Conservation (phyloP, 257 asterid species). For the Solanum verrucosum region DNA sequence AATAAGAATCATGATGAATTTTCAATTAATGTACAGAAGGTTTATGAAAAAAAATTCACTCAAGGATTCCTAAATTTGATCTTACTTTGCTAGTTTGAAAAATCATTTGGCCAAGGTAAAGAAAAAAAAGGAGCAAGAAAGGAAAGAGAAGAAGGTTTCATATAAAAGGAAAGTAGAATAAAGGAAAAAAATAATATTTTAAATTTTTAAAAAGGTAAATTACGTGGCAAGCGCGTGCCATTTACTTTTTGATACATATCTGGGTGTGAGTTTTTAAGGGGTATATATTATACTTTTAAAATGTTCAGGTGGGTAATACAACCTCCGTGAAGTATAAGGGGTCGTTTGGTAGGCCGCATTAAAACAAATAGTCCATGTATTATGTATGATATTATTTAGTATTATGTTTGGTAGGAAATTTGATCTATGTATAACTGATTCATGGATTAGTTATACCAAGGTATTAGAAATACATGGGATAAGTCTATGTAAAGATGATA, state of each 20-base stretch:
- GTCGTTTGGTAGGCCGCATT: too few relatives aligned
- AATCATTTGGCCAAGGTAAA: not conserved
- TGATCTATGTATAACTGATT: too few relatives aligned
- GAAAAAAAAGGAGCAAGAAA: not conserved
- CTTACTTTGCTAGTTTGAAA: constrained; percentile 47
- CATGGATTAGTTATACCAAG: too few relatives aligned
- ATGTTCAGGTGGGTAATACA: not conserved
- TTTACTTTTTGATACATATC: not conserved
- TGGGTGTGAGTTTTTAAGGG: not conserved
- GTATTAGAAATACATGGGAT: too few relatives aligned
- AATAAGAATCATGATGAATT: constrained; percentile 42
- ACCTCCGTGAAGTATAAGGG: too few relatives aligned
- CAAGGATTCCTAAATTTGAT: constrained; percentile 70
- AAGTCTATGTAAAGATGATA: too few relatives aligned
- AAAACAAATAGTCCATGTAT: too few relatives aligned
- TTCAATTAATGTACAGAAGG: constrained; percentile 65
- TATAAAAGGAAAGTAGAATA: not conserved
- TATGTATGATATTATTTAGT: too few relatives aligned
- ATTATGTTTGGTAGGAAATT: too few relatives aligned
- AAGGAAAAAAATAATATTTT: not conserved
- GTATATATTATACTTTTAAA: not conserved
- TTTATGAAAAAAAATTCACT: constrained; percentile 56
- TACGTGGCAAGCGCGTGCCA: not conserved
- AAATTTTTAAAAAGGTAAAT: not conserved
- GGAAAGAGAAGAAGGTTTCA: not conserved